Conservation (phyloP, 2,329 filamentous ascomycete species). For the Pseudofabraea citricarpa region DNA sequence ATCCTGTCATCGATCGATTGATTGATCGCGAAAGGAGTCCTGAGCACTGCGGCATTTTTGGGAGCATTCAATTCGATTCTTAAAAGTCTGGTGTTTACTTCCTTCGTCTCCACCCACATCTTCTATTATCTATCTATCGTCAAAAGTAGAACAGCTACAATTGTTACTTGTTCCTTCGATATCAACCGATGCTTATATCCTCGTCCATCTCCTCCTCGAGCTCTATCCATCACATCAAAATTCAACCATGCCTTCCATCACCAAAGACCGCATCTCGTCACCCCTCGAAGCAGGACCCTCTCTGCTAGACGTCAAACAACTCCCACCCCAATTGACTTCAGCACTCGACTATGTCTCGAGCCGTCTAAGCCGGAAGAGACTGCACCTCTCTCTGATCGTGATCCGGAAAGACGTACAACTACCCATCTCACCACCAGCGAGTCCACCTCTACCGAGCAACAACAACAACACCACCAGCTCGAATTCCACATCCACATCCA, state of each 20-base stretch:
- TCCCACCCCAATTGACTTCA: slow-evolving; percentile 48
- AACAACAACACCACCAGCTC: slow-evolving; percentile 4
- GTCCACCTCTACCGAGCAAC: slow-evolving; percentile 9
- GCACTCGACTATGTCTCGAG: slow-evolving; percentile 56
- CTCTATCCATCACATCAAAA: too few relatives aligned
- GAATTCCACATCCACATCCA: not conserved
- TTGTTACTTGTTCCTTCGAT: too few relatives aligned
- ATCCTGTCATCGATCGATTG: too few relatives aligned
- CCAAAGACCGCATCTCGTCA: slow-evolving; percentile 54
- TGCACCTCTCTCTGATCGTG: slow-evolving; percentile 54
- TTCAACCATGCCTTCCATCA: slow-evolving; percentile 21
- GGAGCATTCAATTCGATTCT: too few relatives aligned
- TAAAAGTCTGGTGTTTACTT: too few relatives aligned
- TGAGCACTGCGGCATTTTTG: too few relatives aligned
- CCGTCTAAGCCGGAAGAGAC: slow-evolving; percentile 47
- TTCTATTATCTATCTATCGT: too few relatives aligned
- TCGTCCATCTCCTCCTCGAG: too few relatives aligned
- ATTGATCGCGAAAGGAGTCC: too few relatives aligned
- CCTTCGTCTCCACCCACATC: too few relatives aligned
- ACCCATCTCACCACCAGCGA: slow-evolving; percentile 27
- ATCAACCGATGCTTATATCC: too few relatives aligned
- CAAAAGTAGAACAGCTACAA: too few relatives aligned
- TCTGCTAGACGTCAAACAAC: slow-evolving; percentile 50
- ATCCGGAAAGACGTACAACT: slow-evolving; percentile 52
- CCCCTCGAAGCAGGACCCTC: slow-evolving; percentile 59